Evolutionary conservation across 345 rosid species (phyloP).

Genomic region (Boechera retrofracta): DNA sequence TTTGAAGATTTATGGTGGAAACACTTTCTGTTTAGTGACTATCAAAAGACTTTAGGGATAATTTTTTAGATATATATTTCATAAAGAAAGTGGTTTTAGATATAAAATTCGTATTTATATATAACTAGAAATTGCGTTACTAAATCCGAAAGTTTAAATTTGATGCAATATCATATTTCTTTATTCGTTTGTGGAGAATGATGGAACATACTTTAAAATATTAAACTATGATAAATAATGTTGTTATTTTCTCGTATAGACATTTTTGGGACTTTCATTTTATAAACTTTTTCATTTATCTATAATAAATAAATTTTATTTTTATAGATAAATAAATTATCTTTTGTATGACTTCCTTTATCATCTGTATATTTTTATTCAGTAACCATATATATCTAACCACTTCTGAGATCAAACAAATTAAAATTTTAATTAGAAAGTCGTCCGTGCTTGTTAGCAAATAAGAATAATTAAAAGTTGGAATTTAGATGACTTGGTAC

Average conservation of each 20-base stretch:
- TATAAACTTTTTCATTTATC: not conserved
- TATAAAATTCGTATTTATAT: no score
- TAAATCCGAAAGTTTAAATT: not conserved
- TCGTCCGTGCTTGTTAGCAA: slow-evolving; percentile 19
- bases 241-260: slow-evolving; percentile 2
- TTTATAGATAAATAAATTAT: not conserved
- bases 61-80: not conserved
- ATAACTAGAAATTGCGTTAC: not conserved
- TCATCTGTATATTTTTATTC: not conserved
- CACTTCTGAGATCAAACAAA: not conserved
- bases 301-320: not conserved
- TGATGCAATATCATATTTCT: not conserved
- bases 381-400: slow-evolving; percentile 9
- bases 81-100: not conserved
- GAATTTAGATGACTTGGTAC: slow-evolving; percentile 34
- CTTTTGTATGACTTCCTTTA: slow-evolving; percentile 20
- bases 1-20: slow-evolving; percentile 17
- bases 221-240: not conserved
- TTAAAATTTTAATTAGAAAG: not conserved
- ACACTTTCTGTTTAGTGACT: not conserved
- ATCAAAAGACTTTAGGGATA: not conserved
- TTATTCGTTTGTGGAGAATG: not conserved
- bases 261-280: not conserved
- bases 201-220: not conserved
- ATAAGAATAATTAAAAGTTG: slow-evolving; percentile 18